A percentile compares a stretch with the other conserved stretches of the same genome.
Evolutionary conservation across 148 eudicot species (phyloP).

Genomic region (Beta vulgaris): DNA sequence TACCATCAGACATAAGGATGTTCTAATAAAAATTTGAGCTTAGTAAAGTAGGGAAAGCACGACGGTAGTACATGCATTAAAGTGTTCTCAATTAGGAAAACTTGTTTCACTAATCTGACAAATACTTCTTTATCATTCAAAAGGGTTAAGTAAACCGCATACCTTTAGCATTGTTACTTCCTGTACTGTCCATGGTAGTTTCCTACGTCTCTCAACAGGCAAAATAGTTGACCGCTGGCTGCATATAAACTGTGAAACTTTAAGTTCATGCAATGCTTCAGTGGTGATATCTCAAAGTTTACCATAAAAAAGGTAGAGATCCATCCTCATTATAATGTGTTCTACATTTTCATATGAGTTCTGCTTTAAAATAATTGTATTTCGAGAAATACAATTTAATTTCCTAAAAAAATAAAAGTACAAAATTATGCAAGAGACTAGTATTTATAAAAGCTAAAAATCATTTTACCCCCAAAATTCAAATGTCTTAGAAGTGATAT

Average conservation of each 20-base stretch:
- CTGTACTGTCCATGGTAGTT: slow-evolving; percentile 48
- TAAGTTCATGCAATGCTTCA: not conserved
- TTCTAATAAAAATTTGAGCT: not conserved
- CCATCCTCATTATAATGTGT: not conserved
- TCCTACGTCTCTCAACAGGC: slow-evolving; percentile 38
- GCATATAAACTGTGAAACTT: slow-evolving; percentile 20
- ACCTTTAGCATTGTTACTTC: slow-evolving; percentile 73
- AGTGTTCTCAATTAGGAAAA: slow-evolving; percentile 2
- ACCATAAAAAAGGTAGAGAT: not conserved
- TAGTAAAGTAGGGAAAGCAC: not conserved
- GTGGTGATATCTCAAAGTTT: not conserved
- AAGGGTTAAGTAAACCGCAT: not conserved
- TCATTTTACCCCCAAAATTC: not conserved
- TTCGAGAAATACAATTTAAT: not conserved
- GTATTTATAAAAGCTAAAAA: not conserved
- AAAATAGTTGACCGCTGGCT: slow-evolving; percentile 22
- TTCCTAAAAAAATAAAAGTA: not conserved
- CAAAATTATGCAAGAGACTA: too few species aligned
- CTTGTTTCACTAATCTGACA: slow-evolving; percentile 3
- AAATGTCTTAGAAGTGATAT: not conserved
- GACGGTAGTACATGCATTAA: not conserved
- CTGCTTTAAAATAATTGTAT: too few species aligned
- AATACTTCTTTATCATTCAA: not conserved
- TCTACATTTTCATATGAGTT: not conserved
- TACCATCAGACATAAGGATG: not conserved